A percentile compares a stretch with the other conserved stretches of the same genome.
These are phyloP conservation scores for Houttuynia cordata DNA, from an alignment of 164 flowering plant species.

Conservation along the genomic window DNA sequence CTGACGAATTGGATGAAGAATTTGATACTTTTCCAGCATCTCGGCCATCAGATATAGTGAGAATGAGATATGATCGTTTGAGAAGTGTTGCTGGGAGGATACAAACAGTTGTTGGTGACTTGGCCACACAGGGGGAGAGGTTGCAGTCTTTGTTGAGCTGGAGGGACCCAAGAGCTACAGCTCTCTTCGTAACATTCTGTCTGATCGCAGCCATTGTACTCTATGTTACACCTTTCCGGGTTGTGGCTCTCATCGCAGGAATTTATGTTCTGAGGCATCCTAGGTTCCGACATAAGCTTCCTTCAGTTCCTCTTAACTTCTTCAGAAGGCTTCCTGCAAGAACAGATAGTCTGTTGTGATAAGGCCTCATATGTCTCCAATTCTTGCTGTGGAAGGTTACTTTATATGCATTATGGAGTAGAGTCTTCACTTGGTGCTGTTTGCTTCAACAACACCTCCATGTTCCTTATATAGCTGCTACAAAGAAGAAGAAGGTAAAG, in stretches of 20 bases:
- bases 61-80: slow-evolving; percentile 39
- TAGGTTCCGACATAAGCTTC: slow-evolving; percentile 30
- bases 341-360: slow-evolving; percentile 45
- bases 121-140: slow-evolving; percentile 54
- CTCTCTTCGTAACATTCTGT: slow-evolving; percentile 33
- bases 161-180: slow-evolving; percentile 60
- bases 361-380: not conserved
- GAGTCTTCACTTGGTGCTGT: not conserved
- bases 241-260: slow-evolving; percentile 12
- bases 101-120: slow-evolving; percentile 35
- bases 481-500: not conserved
- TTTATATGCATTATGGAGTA: not conserved
- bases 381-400: not conserved
- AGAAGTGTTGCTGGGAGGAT: slow-evolving; percentile 42
- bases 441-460: not conserved
- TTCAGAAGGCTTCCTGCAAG: slow-evolving; percentile 48
- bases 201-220: slow-evolving; percentile 25
- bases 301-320: slow-evolving; percentile 36
- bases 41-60: slow-evolving; percentile 18
- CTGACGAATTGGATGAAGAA: slow-evolving; percentile 54
- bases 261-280: slow-evolving; percentile 48
- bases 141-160: slow-evolving; percentile 36
- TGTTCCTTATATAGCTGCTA: not conserved
- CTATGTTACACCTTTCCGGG: slow-evolving; percentile 18
- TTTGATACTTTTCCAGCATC: slow-evolving; percentile 49